phyloP scores from a whole-genome alignment of 192 early-diverging fungal genomes.

The Haplosporangium gracile region DNA sequence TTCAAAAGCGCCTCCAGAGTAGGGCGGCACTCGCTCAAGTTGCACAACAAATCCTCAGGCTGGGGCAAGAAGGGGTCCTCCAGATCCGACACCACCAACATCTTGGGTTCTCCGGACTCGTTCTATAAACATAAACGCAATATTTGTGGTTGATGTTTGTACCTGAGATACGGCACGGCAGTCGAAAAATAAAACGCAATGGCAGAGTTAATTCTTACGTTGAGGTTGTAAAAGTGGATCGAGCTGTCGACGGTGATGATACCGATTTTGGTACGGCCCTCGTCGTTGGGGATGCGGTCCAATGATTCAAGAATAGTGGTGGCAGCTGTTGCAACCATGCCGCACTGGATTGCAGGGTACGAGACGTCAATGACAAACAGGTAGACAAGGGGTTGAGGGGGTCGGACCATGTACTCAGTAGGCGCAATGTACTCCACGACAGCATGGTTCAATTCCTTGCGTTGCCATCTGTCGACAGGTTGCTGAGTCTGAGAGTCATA shows the following conservation, averaged over 20 bases:
- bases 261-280: constrained; percentile 87
- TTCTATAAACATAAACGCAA: constrained; percentile 25
- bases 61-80: constrained; percentile 91
- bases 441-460: constrained; percentile 88
- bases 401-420: constrained; percentile 96
- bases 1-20: constrained; percentile 79
- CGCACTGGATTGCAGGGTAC: constrained; percentile 84
- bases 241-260: constrained; percentile 89
- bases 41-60: constrained; percentile 89
- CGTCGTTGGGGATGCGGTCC: constrained; percentile 86
- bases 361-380: constrained; percentile 96
- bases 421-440: constrained; percentile 97
- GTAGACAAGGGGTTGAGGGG: constrained; percentile 93
- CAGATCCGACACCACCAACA: constrained; percentile 91
- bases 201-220: constrained; percentile 43
- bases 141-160: not conserved
- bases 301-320: constrained; percentile 83
- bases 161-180: not conserved
- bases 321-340: constrained; percentile 78
- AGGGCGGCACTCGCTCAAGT: constrained; percentile 81
- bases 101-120: constrained; percentile 85
- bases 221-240: constrained; percentile 93
- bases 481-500: constrained; percentile 81
- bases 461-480: constrained; percentile 84
- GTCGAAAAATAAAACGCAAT: not conserved